phyloP scores from a whole-genome alignment of 2,329 filamentous ascomycete genomes.

The Teratosphaeriaceae sp. region DNA sequence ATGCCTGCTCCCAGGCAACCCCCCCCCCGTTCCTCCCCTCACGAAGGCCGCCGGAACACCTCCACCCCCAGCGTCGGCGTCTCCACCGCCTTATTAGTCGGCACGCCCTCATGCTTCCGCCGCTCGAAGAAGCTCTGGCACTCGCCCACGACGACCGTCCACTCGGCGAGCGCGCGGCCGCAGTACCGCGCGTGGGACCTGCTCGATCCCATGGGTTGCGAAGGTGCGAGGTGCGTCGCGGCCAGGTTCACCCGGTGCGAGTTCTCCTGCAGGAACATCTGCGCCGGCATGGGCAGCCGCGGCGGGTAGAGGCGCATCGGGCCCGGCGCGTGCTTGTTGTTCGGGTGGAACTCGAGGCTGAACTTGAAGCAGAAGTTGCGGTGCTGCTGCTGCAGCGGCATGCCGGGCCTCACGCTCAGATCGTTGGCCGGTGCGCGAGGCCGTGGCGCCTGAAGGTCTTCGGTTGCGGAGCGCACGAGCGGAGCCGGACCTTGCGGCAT shows the following conservation, averaged over 20 bases:
- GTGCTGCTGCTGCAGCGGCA: conserved; percentile 26
- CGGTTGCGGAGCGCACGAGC: conserved; percentile 1
- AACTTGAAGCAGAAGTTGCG: conserved; percentile 67
- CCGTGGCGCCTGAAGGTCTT: conserved; percentile 3
- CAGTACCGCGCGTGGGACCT: conserved; percentile 50
- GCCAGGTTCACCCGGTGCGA: conserved; percentile 12
- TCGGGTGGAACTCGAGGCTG: conserved; percentile 60
- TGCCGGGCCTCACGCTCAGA: not conserved
- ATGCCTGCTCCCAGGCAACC: not conserved
- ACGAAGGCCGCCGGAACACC: conserved; percentile 39
- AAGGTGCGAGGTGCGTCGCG: conserved; percentile 1
- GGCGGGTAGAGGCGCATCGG: conserved; percentile 60
- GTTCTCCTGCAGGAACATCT: conserved; percentile 51
- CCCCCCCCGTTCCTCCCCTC: not conserved
- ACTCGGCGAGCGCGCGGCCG: conserved; percentile 71
- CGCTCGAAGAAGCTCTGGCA: conserved; percentile 77
- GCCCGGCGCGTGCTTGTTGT: conserved; percentile 49
- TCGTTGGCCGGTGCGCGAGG: conserved; percentile 8
- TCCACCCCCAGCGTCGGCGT: conserved; percentile 60
- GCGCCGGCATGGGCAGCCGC: conserved; percentile 63
- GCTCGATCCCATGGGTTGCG: conserved; percentile 33
- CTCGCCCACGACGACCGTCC: conserved; percentile 67
- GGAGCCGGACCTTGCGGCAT: conserved; percentile 2
- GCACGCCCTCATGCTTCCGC: conserved; percentile 65
- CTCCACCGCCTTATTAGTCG: conserved; percentile 60